phyloP scores from a whole-genome alignment of 1,284 basidiomycete genomes.

The Naganishia sp. region DNA sequence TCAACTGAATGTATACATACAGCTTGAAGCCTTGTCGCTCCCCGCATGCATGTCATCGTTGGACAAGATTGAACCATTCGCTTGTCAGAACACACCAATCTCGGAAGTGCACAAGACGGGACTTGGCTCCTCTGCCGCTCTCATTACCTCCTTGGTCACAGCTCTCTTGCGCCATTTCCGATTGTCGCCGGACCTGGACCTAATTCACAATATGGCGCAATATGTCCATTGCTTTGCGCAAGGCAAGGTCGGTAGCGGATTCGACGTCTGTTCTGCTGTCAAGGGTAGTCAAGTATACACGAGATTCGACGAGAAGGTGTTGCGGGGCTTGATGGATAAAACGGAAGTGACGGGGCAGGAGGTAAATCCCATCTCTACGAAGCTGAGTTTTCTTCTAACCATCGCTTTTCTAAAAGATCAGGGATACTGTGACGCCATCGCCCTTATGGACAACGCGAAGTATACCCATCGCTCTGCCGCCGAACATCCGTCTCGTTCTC shows the following conservation, averaged over 20 bases:
- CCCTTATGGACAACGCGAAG: conserved; percentile 67
- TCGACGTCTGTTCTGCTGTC: conserved; percentile 91
- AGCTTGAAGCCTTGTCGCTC: conserved; percentile 66
- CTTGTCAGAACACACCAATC: conserved; percentile 68
- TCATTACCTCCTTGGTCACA: conserved; percentile 91
- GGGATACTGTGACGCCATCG: conserved; percentile 50
- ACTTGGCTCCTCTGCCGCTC: conserved; percentile 91
- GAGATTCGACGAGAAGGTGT: conserved; percentile 75
- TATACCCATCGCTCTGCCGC: conserved; percentile 74
- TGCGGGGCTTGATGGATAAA: conserved; percentile 65
- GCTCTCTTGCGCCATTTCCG: conserved; percentile 76
- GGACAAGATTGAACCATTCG: conserved; percentile 69
- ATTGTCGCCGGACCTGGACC: conserved; percentile 36
- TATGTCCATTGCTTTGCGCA: conserved; percentile 95
- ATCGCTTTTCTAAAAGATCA: conserved; percentile 15
- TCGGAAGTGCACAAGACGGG: conserved; percentile 94
- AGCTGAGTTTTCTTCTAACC: no score
- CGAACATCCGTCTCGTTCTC: conserved; percentile 74
- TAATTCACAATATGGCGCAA: conserved; percentile 92
- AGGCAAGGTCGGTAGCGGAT: conserved; percentile 96
- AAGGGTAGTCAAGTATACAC: conserved; percentile 94
- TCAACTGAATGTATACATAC: conserved; percentile 24
- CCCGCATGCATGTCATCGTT: conserved; percentile 61
- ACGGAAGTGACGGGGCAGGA: conserved; percentile 4
- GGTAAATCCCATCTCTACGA: conserved; percentile 22